Evolutionary conservation across 1,284 basidiomycete genomes (phyloP), one percentile per base, ranked within the genome.

Genomic region (Schizopora paradoxa): DNA sequence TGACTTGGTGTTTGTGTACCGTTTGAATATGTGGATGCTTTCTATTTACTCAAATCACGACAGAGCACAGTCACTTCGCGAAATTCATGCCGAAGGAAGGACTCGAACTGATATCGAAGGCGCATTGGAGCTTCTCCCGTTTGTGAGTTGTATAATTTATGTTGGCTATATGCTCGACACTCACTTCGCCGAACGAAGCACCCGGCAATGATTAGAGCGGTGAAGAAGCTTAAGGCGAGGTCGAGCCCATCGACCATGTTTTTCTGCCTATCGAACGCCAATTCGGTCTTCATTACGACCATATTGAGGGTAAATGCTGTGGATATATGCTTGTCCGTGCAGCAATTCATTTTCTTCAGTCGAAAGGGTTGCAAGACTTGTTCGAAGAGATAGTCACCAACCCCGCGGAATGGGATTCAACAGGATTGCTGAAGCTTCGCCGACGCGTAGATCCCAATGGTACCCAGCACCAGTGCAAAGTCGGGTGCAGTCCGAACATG

Each of bases 401-500:
- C 69, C 91, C 90, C 1, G 93, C 95, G 2, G 70, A 82, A 55
- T 98, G 91, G 80, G 73, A 79, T 39, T 61, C 69, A 0, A 76
- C 77, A 2, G 85, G 91, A 40, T 72, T 87, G 6, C 80, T 99
- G 47, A 79, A 85, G 51, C 69, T 99, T 44, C 73, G 76, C 22
- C 76, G 94, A 18, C 77, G 86, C 35, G 70, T 98, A 31, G 82
- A 85, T 43, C 85, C 88, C 11, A 61, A 71, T 32, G 84, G 79
- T 1, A 79, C 81, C 4, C 93, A 94, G 57, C 96, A 99, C 64
- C 62, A 59, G 2, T 99, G 95, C 68, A 73, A 69, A 42, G 75
- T 97, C 43, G 95, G 95, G 11, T 99, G 95, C 71, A 84, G 84
- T 48, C 78, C 88, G 7, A 99, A 99, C 70, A 97, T 99, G 93